Evolutionary conservation across 2,329 filamentous ascomycete genomes (phyloP), one percentile per base, ranked within the genome.

Genomic region (Paecilomyces fulvus): DNA sequence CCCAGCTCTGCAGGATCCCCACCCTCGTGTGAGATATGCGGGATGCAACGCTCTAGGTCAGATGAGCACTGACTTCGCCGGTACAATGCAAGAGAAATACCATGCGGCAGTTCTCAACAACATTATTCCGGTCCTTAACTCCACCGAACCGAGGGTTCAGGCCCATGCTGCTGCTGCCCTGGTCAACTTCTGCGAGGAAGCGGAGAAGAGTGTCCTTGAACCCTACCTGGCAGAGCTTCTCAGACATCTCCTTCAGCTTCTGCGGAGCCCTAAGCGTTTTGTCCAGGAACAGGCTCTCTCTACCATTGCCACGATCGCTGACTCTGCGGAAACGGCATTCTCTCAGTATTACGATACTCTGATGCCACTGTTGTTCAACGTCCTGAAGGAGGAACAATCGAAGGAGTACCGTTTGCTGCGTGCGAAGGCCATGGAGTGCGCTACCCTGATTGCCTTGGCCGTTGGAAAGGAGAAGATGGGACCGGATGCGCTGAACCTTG

Each of bases 31-130:
- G 55, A 87, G 92, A 66, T 99, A 95, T 86, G 94, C 94, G 54
- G 94, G 92, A 31, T 99, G 94, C 79, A 97, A 99, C 69, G 94
- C 94, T 48, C 82, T 99, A n/a, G 94, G 94, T 28, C 94, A 99
- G 74, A 99, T 99, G 94, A 97, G 92, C 77, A 99, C 94, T 30
- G 94, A 99, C 70, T 99, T 99, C 72, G 92, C 95, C 11, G 92
- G 92, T 11, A 95, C 89, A 10, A 97, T 99, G 92, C 94, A 99
- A 74, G 88, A 90, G 63, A 94, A 96, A 66, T 95, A 95, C 73
- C 94, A 96, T 72, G 84, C 89, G 61, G 81, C 86, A 49, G 89
- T 99, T 14, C 81, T 99, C 53, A 90, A 86, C 64, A 90, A 90
- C 63, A 94, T 99, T 55, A 91, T 99, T 55, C 92, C 92, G 1